Evolutionary conservation across 1,284 basidiomycete species (phyloP).

Genomic region (Microbotryomycetes sp.): DNA sequence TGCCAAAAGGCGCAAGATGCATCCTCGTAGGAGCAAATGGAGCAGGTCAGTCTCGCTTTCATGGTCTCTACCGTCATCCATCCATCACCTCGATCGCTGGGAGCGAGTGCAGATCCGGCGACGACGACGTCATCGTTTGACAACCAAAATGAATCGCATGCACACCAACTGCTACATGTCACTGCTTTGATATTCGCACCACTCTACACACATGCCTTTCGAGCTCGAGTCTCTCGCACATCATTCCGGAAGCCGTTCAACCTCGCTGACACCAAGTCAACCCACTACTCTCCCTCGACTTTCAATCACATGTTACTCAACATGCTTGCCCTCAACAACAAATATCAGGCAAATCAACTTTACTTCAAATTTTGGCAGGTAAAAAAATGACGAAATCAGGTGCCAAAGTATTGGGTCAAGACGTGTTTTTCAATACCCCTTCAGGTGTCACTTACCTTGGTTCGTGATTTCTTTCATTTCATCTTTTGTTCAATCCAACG

Average conservation of each 20-base stretch:
- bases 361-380: slow-evolving; percentile 89
- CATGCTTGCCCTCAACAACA: too few species aligned
- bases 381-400: slow-evolving; percentile 66
- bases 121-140: too few species aligned
- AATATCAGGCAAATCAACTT: slow-evolving; percentile 89
- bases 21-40: slow-evolving; percentile 87
- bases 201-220: too few species aligned
- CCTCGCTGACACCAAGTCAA: too few species aligned
- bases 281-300: too few species aligned
- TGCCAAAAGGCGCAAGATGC: slow-evolving; percentile 68
- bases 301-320: too few species aligned
- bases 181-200: not conserved
- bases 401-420: slow-evolving; percentile 66
- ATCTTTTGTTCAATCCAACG: slow-evolving; percentile 35
- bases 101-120: too few species aligned
- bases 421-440: slow-evolving; percentile 66
- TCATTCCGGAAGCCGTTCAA: too few species aligned
- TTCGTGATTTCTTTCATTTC: slow-evolving; percentile 51
- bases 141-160: too few species aligned
- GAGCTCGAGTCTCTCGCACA: not conserved
- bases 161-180: too few species aligned
- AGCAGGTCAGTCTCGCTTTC: slow-evolving; percentile 49
- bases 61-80: too few species aligned
- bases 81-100: too few species aligned
- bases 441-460: slow-evolving; percentile 81